Conservation (phyloP, 345 rosid species). For the Citrus inodora region DNA sequence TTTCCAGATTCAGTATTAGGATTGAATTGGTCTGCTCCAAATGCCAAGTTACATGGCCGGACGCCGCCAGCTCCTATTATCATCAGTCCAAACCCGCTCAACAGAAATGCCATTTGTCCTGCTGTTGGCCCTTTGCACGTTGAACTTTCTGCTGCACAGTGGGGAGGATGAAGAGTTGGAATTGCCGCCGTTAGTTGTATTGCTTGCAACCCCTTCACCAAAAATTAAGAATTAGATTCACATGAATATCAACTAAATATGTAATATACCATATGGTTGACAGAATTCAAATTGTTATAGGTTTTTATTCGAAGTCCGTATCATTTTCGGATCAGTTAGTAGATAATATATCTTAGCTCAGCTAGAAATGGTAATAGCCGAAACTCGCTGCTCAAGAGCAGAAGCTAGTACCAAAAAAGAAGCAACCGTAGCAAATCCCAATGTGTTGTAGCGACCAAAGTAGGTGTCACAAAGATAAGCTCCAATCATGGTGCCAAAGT, state of each 20-base stretch:
- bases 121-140: slow-evolving; percentile 49
- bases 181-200: slow-evolving; percentile 67
- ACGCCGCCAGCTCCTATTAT: slow-evolving; percentile 72
- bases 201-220: slow-evolving; percentile 49
- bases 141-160: slow-evolving; percentile 27
- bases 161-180: slow-evolving; percentile 47
- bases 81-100: slow-evolving; percentile 47
- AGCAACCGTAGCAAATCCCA: slow-evolving; percentile 54
- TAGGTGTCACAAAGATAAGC: slow-evolving; percentile 77
- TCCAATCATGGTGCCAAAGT: slow-evolving; percentile 66
- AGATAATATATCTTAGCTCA: too few relatives aligned
- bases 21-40: slow-evolving; percentile 79
- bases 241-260: too few relatives aligned
- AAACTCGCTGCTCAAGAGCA: not conserved
- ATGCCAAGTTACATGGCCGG: slow-evolving; percentile 74
- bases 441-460: slow-evolving; percentile 83
- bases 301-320: not conserved
- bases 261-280: not conserved
- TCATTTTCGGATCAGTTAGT: too few relatives aligned
- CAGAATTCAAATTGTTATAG: not conserved
- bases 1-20: slow-evolving; percentile 68
- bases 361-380: not conserved
- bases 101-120: slow-evolving; percentile 57
- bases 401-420: slow-evolving; percentile 53
- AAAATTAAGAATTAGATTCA: not conserved